Base-by-base conservation (phyloP, 495 filamentous ascomycete genomes). In the Lophiotrema nucula region DNA sequence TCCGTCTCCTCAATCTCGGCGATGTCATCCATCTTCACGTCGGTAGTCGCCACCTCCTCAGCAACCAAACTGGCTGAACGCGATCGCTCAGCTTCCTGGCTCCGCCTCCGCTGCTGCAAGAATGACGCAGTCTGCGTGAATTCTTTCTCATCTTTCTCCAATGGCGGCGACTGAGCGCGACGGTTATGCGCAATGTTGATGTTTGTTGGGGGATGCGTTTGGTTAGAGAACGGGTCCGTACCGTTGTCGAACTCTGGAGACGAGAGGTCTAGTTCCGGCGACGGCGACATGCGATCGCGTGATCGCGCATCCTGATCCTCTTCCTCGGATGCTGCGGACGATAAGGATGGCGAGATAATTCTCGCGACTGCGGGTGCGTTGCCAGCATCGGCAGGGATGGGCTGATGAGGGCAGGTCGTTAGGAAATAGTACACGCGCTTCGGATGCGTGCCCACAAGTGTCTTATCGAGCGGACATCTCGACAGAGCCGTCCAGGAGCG, bases 351-450 rank as follows among this genome's bases (percentile, higher is more conserved):
- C 5, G 92, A 93, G 62, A 89, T 84, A 57, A 93, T 87, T 39
- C 77, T 72, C 53, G 77, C 79, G 50, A 77, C 73, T 54, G 77
- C 71, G 5, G 64, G 58, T 41, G 75, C 58, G 47, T 61, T 70
- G 11, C 70, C 71, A 64, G 90, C 47, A 42, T 56, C 52, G 39
- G 64, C 85, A 0, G 92, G 91, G 22, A 97, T 81, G 42, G 89
- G 83, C 71, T 95, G 90, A 63, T 84, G 88, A 45, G 88, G 84
- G 58, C 76, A 83, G 6, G 88, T 96, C 33, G 90, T 93, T 46
- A 98, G 82, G 73, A 89, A 97, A 72, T 92, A 98, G 74, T 95
- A 98, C 49, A 95, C 90, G 74, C 93, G 89, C 67, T 90, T 88
- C 22, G 93, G 93, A 67, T 97, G 92, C 33, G 92, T 86, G 25